These are phyloP conservation scores for Dendrobium officinale DNA, from an alignment of 106 monocot species.

Conservation along the genomic window DNA sequence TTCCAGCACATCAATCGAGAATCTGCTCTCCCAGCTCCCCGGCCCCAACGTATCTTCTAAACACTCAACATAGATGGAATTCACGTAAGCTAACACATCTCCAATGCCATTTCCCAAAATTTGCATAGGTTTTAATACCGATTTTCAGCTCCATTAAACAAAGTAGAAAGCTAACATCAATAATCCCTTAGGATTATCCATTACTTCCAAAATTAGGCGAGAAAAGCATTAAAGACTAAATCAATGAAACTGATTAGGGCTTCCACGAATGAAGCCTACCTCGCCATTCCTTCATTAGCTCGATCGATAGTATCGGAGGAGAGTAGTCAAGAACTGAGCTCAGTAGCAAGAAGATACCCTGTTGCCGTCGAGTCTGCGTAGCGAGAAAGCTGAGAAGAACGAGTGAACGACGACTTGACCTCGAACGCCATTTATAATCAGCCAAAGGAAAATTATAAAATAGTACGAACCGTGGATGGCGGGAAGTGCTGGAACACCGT, in stretches of 20 bases:
- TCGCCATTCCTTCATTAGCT: constrained; percentile 1
- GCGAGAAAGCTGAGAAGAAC: not conserved
- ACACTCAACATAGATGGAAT: no score
- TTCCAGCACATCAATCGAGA: no score
- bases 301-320: not conserved
- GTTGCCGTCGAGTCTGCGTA: not conserved
- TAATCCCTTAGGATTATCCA: no score
- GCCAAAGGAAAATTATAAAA: not conserved
- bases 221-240: not conserved
- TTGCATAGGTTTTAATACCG: no score
- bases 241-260: not conserved
- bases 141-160: no score
- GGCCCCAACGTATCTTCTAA: no score
- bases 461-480: not conserved
- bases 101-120: no score
- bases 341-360: not conserved
- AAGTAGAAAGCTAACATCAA: not conserved
- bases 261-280: not conserved
- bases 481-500: no score
- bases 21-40: no score
- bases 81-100: no score
- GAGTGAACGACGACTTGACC: not conserved
- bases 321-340: not conserved
- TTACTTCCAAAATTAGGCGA: not conserved
- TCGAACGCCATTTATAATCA: not conserved